Conservation (phyloP, 345 rosid species). For the Alliaria petiolata region DNA sequence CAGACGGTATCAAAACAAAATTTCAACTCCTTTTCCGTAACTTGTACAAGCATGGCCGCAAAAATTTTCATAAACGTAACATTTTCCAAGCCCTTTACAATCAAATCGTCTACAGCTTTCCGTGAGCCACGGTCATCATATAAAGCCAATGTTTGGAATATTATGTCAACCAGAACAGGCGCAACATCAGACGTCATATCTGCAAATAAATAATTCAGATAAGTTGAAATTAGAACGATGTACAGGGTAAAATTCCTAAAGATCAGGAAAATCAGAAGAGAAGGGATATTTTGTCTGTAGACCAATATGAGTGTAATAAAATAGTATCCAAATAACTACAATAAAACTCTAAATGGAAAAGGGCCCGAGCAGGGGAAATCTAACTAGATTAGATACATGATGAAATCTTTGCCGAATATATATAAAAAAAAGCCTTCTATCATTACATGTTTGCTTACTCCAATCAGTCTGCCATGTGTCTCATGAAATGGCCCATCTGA, state of each 20-base stretch:
- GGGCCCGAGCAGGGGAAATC: background rate
- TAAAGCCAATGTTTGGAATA: conserved; percentile 62
- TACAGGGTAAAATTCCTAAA: background rate
- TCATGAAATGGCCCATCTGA: background rate
- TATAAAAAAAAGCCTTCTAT: background rate
- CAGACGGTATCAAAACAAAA: conserved; percentile 57
- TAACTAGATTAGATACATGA: background rate
- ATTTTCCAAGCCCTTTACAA: conserved; percentile 51
- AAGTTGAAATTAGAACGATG: background rate
- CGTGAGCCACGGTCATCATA: conserved; percentile 82
- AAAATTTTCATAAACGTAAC: conserved; percentile 73
- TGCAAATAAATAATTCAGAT: conserved; percentile 38
- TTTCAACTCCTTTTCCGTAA: conserved; percentile 76
- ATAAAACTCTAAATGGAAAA: background rate
- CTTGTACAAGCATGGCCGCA: conserved; percentile 80
- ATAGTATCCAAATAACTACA: background rate
- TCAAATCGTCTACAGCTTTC: conserved; percentile 73
- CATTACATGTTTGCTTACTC: background rate
- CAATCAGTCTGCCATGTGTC: background rate
- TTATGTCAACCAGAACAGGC: conserved; percentile 54
- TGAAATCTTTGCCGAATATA: background rate
- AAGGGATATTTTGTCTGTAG: background rate
- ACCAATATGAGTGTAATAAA: background rate
- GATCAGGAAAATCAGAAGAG: background rate
- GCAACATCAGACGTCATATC: conserved; percentile 68